Base-by-base conservation (phyloP, 306 rosid species). In the Casuarina equisetifolia region DNA sequence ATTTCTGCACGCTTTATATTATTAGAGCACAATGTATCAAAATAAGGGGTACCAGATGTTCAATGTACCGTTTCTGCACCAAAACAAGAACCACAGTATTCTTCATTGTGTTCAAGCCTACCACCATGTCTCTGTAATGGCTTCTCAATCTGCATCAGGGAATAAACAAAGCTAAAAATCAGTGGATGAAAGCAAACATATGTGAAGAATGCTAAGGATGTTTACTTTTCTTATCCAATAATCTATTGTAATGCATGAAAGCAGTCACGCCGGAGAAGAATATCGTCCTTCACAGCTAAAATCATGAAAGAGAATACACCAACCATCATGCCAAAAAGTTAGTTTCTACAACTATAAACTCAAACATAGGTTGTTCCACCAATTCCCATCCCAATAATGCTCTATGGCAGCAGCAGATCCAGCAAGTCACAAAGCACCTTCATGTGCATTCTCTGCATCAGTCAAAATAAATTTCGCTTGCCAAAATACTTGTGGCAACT, bases 121-220 rank as follows among this genome's bases (percentile, higher is more conserved):
- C 96, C 92, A 80, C 98, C 98, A 90, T 91, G 89, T 85, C 11
- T 91, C 81, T 94, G 98, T 74, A 94, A 90, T 62, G 98, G 98
- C 74, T 85, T 94, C 79, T 91, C 98, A 85, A 94, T 90, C 98
- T 94, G 88, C 84, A 84, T 36, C 11, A 69, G 7, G 40, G 69
- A 82, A 73, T 61, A 70, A 71, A 66, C 49, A 73, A 25, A 74
- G 13, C 58, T 55, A 57, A 10, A 20, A n/a, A 17, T 48, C 36
- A 52, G 59, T 2, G 57, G 64, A 58, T 19, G 40, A 67, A 76
- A 38, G 19, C 76, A 84, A 77, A 19, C 38, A 54, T 66, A 62
- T n/a, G 10, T 66, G 72, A 39, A 63, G 76, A 57, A 55, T 12
- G 53, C 36, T 35, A 36, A 45, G 63, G 25, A 54, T 36, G 15